phyloP scores from a whole-genome alignment of 2,329 filamentous ascomycete species.

The Nannizziopsis arthrosporioides region DNA sequence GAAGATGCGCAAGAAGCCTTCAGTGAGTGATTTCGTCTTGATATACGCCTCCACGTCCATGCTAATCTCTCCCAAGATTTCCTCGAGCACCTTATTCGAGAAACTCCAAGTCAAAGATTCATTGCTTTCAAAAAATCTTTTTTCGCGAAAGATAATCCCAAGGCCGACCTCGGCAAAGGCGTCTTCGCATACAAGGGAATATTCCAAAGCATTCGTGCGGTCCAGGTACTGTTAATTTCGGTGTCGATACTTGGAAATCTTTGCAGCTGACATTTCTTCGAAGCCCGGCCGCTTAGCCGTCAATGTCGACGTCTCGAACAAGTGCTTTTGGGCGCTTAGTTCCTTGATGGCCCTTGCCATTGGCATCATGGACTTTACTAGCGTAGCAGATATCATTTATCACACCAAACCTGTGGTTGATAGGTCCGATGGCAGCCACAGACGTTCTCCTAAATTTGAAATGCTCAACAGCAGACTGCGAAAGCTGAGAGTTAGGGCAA shows the following conservation, averaged over 20 bases:
- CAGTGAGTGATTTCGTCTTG: slow-evolving; percentile 40
- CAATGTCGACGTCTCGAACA: slow-evolving; percentile 86
- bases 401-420: slow-evolving; percentile 19
- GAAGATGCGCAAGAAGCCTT: slow-evolving; percentile 63
- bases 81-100: slow-evolving; percentile 75
- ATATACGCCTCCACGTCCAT: neutral
- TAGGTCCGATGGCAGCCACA: slow-evolving; percentile 19
- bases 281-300: slow-evolving; percentile 56
- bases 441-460: slow-evolving; percentile 18
- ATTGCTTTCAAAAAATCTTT: slow-evolving; percentile 71
- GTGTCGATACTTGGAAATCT: neutral
- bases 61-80: slow-evolving; percentile 45
- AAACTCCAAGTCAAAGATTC: slow-evolving; percentile 58
- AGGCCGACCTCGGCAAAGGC: slow-evolving; percentile 47
- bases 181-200: slow-evolving; percentile 78
- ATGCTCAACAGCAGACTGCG: slow-evolving; percentile 21
- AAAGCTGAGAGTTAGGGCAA: slow-evolving; percentile 30
- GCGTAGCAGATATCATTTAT: slow-evolving; percentile 24
- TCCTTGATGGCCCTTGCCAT: slow-evolving; percentile 28
- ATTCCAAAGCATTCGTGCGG: slow-evolving; percentile 72
- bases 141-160: slow-evolving; percentile 48
- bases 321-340: slow-evolving; percentile 64
- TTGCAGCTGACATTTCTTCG: slow-evolving; percentile 11
- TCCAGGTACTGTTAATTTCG: slow-evolving; percentile 39
- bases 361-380: slow-evolving; percentile 23